Conservation (phyloP, 2,329 filamentous ascomycete species). For the Sarocladiaceae sp. region DNA sequence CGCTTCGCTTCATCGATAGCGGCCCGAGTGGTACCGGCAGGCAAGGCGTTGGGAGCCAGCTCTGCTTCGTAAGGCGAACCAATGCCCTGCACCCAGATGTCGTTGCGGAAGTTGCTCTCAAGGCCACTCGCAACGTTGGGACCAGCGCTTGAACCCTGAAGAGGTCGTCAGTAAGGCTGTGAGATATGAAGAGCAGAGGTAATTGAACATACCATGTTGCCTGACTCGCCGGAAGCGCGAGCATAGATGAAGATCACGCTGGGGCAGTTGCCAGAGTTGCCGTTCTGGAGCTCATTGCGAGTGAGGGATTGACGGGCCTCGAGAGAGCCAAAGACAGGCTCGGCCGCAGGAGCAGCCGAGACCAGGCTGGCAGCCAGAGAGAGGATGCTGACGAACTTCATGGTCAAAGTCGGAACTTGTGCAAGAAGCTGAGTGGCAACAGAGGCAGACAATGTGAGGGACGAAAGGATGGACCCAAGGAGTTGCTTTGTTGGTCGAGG, state of each 20-base stretch:
- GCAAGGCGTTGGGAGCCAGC: conserved; percentile 29
- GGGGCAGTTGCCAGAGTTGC: conserved; percentile 25
- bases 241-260: conserved; percentile 32
- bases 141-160: conserved; percentile 22
- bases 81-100: conserved; percentile 38
- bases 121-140: conserved; percentile 23
- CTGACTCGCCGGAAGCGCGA: conserved; percentile 30
- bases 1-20: conserved; percentile 34
- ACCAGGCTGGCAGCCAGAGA: conserved; percentile 13
- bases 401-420: conserved; percentile 10
- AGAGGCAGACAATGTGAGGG: no score
- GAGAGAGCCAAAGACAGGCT: conserved; percentile 8
- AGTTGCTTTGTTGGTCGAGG: no score
- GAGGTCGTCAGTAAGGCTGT: not conserved
- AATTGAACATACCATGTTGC: conserved; percentile 29
- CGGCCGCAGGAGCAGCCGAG: conserved; percentile 11
- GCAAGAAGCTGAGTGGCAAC: no score
- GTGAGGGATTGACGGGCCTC: conserved; percentile 16
- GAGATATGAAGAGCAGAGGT: not conserved
- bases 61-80: conserved; percentile 31
- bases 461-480: no score
- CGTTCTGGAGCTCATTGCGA: conserved; percentile 22
- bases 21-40: conserved; percentile 26
- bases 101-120: conserved; percentile 18
- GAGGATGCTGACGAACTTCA: conserved; percentile 17